Evolutionary conservation across 305 asterid species (phyloP).

Genomic region (Plantago lanceolata): DNA sequence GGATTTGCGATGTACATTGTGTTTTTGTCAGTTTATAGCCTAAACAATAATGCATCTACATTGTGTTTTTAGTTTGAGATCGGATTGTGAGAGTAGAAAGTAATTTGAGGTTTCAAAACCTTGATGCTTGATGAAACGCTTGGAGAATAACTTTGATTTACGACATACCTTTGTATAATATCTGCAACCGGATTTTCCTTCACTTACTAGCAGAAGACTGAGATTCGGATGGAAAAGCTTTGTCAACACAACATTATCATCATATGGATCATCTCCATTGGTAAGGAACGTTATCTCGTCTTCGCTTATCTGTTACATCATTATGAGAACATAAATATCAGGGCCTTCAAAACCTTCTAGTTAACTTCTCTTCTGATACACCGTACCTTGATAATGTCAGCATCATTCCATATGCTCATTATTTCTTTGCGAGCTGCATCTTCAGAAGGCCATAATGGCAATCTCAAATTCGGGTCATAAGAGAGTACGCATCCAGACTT

Average conservation of each 20-base stretch:
- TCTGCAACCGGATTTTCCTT: conserved; percentile 82
- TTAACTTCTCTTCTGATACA: conserved; percentile 3
- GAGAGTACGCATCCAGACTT: conserved; percentile 75
- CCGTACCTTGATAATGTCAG: conserved; percentile 79
- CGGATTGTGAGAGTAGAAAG: background rate
- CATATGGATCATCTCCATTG: conserved; percentile 59
- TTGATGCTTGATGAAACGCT: background rate
- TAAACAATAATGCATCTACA: background rate
- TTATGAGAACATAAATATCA: conserved; percentile 2
- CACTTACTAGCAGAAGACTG: conserved; percentile 67
- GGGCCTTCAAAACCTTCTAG: conserved; percentile 4
- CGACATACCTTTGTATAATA: conserved; percentile 73
- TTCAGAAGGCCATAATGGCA: conserved; percentile 89
- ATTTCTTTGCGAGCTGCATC: conserved; percentile 76
- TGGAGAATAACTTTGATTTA: background rate
- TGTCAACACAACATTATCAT: conserved; percentile 64
- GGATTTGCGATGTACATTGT: too few relatives aligned
- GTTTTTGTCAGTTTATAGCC: background rate
- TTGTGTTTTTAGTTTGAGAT: background rate
- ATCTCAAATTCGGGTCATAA: conserved; percentile 83
- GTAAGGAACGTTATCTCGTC: conserved; percentile 84
- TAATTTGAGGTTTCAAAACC: background rate
- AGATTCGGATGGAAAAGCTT: conserved; percentile 78
- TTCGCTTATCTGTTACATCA: conserved; percentile 65
- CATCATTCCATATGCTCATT: conserved; percentile 77